Evolutionary conservation across 768 basidiomycete species (phyloP).

Genomic region (Hygrocybe punicea): DNA sequence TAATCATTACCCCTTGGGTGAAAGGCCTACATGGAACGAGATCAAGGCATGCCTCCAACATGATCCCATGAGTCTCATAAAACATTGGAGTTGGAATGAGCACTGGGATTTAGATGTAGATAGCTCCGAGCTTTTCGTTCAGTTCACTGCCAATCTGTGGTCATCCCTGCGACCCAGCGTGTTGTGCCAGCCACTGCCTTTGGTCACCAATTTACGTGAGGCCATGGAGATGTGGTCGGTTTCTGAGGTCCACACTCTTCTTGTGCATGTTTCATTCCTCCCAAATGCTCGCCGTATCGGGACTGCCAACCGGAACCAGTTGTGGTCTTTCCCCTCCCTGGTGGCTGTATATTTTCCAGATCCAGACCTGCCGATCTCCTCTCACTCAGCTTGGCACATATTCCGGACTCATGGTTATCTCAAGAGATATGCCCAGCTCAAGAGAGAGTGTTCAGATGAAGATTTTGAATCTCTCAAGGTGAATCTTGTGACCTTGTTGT

Average conservation of each 20-base stretch:
- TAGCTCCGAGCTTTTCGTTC: neutral
- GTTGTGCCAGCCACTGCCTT: neutral
- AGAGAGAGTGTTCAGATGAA: neutral
- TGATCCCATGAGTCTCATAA: neutral
- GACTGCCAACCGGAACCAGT: neutral
- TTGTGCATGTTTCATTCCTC: neutral
- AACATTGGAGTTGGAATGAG: neutral
- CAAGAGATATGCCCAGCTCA: neutral
- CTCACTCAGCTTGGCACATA: neutral
- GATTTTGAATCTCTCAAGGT: neutral
- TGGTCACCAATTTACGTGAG: neutral
- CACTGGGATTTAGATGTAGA: neutral
- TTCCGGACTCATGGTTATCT: neutral
- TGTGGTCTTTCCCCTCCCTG: neutral
- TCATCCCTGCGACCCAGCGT: neutral
- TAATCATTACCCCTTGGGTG: neutral
- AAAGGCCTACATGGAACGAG: neutral
- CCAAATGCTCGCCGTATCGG: neutral
- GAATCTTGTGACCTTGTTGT: neutral
- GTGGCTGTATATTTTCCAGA: neutral
- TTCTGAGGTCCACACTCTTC: neutral
- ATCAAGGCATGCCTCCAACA: neutral
- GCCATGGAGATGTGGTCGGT: neutral
- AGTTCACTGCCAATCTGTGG: neutral
- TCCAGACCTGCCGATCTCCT: neutral